phyloP scores from a whole-genome alignment of 164 flowering plant species.

The Vitis riparia region DNA sequence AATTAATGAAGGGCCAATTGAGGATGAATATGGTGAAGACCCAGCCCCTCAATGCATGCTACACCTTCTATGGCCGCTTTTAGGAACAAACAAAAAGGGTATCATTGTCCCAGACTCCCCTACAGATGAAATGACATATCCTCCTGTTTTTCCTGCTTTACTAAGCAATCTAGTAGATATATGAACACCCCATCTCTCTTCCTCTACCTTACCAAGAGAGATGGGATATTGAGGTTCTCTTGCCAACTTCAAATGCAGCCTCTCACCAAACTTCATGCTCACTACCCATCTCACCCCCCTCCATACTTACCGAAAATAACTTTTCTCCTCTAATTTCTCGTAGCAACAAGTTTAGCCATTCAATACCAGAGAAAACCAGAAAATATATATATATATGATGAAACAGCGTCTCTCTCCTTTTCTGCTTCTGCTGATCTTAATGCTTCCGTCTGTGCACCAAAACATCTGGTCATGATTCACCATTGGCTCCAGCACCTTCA shows the following conservation, averaged over 20 bases:
- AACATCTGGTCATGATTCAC: constrained; percentile 31
- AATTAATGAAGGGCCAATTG: too few species aligned
- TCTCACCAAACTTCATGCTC: too few species aligned
- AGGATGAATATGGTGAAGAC: too few species aligned
- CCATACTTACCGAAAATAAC: not conserved
- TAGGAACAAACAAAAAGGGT: not conserved
- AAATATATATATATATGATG: not conserved
- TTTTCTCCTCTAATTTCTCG: not conserved
- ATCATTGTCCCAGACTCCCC: not conserved
- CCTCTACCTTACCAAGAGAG: too few species aligned
- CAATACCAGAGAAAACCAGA: not conserved
- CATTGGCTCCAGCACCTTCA: constrained; percentile 24
- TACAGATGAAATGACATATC: too few species aligned
- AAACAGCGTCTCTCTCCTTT: constrained; percentile 10
- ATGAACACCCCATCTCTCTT: too few species aligned
- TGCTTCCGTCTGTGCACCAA: constrained; percentile 19
- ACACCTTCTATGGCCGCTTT: not conserved
- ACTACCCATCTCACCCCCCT: not conserved
- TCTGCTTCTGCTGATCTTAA: constrained; percentile 1
- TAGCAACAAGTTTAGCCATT: not conserved
- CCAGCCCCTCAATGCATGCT: too few species aligned
- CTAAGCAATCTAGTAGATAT: too few species aligned
- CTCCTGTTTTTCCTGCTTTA: too few species aligned
- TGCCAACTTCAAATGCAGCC: too few species aligned
- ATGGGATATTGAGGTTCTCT: too few species aligned